phyloP scores from a whole-genome alignment of 441 rosid species.

The Pelargonium myrrhifolium region DNA sequence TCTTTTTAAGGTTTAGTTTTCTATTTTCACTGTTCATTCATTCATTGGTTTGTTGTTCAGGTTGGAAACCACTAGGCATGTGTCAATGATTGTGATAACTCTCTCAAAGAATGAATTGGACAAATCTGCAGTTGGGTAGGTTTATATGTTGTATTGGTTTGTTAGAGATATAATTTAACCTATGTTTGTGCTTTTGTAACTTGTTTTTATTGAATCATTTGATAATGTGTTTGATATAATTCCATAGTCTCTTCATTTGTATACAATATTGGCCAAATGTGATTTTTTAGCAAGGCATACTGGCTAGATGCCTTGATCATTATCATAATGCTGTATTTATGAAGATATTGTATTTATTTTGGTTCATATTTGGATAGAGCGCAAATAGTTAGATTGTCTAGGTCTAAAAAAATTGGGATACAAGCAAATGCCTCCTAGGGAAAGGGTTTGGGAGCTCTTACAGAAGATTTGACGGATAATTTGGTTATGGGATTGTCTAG shows the following conservation, averaged over 20 bases:
- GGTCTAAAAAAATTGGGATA: not conserved
- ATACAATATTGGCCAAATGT: not conserved
- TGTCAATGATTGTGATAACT: conserved; percentile 74
- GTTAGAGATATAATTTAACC: not conserved
- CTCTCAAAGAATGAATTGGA: conserved; percentile 70
- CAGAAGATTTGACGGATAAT: not conserved
- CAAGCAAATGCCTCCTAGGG: not conserved
- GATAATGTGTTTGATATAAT: not conserved
- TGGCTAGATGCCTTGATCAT: not conserved
- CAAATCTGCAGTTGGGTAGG: conserved; percentile 61
- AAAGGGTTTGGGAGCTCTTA: not conserved
- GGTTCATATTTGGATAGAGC: not conserved
- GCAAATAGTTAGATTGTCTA: not conserved
- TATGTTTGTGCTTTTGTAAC: not conserved
- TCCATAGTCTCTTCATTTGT: not conserved
- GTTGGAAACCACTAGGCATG: conserved; percentile 88
- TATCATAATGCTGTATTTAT: not conserved
- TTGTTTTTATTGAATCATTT: not conserved
- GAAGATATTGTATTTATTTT: not conserved
- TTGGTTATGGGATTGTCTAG: not conserved
- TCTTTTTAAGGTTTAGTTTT: not conserved
- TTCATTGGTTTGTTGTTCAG: conserved; percentile 24
- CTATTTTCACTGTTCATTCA: not conserved
- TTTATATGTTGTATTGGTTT: not conserved
- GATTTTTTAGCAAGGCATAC: not conserved